A percentile compares a stretch with the other conserved stretches of the same genome.
phyloP scores from a whole-genome alignment of 768 basidiomycete genomes.

The Lactifluus rugatus region DNA sequence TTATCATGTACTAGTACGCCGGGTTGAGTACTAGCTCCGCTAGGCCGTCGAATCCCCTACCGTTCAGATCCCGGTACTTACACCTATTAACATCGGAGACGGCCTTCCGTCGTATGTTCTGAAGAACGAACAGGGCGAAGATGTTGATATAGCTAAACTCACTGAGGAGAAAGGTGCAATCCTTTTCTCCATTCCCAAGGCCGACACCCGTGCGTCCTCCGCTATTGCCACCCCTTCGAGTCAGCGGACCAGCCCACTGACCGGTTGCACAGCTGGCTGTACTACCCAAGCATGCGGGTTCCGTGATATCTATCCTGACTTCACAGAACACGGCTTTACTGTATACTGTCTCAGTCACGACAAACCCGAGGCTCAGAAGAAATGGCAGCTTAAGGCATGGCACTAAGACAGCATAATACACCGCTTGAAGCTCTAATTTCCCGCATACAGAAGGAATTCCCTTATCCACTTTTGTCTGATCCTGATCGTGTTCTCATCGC shows the following conservation, averaged over 20 bases:
- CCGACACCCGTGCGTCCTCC: constrained; percentile 62
- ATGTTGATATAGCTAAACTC: constrained; percentile 57
- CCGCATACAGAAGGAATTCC: constrained; percentile 58
- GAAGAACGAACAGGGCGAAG: constrained; percentile 79
- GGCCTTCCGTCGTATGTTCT: constrained; percentile 61
- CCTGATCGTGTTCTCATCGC: constrained; percentile 72
- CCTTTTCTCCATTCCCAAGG: constrained; percentile 76
- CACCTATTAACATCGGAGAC: constrained; percentile 60
- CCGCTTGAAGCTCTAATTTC: constrained; percentile 1
- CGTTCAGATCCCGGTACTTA: constrained; percentile 3
- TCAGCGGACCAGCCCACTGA: neutral
- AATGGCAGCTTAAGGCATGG: constrained; percentile 79
- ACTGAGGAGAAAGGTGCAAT: constrained; percentile 66
- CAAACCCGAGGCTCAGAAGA: constrained; percentile 58
- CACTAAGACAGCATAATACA: neutral
- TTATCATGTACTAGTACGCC: neutral
- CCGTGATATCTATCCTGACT: constrained; percentile 74
- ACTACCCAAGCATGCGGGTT: constrained; percentile 90
- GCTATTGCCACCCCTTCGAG: neutral
- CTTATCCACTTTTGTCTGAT: constrained; percentile 82
- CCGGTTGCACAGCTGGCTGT: constrained; percentile 58
- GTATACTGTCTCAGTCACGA: constrained; percentile 85
- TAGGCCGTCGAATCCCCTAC: neutral
- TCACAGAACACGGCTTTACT: constrained; percentile 51
- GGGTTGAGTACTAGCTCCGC: neutral